These are phyloP conservation scores for Dictyostelium firmibasis DNA, from an alignment of 78 protist species.

Conservation along the genomic window DNA sequence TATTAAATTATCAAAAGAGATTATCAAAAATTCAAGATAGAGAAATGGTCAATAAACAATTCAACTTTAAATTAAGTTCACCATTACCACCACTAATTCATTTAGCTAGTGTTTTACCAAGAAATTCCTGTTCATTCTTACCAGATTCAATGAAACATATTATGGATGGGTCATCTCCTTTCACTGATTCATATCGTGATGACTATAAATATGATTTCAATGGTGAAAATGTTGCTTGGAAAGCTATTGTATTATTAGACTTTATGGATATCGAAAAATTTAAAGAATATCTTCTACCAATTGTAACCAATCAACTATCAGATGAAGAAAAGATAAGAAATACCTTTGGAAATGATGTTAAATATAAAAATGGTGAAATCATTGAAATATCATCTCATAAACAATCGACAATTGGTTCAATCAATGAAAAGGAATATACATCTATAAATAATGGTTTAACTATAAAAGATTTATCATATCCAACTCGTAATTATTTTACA, in stretches of 20 bases:
- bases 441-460: not conserved
- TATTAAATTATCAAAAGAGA: not conserved
- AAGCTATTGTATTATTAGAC: slow-evolving; percentile 41
- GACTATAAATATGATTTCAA: slow-evolving; percentile 35
- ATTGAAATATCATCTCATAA: not conserved
- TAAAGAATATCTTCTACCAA: not conserved
- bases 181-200: not conserved
- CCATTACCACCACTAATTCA: slow-evolving; percentile 50
- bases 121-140: not conserved
- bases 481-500: slow-evolving; percentile 28
- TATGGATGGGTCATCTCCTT: not conserved
- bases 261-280: slow-evolving; percentile 1
- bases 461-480: slow-evolving; percentile 6
- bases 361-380: not conserved
- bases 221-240: slow-evolving; percentile 68
- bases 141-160: slow-evolving; percentile 21
- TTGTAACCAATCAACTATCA: not conserved
- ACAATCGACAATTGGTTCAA: not conserved
- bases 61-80: not conserved
- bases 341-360: not conserved
- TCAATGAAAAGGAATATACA: not conserved
- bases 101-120: slow-evolving; percentile 64
- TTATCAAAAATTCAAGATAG: not conserved
- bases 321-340: slow-evolving; percentile 7
- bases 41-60: not conserved